Conservation (phyloP, 257 asterid genomes). For the Solanum peruvianum region DNA sequence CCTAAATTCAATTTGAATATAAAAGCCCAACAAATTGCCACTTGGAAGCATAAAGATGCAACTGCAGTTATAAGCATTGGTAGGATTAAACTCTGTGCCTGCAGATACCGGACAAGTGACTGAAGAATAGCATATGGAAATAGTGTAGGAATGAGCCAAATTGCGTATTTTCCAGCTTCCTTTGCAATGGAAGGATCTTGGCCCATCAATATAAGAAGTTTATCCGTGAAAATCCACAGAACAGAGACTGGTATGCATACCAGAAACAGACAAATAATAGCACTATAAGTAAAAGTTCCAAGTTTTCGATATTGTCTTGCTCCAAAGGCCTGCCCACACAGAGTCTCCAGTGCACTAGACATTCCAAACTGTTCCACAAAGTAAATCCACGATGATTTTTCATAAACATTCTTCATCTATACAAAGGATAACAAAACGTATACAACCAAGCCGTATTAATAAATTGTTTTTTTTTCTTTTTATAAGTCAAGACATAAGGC, state of each 20-base stretch:
- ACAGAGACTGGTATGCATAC: constrained; percentile 54
- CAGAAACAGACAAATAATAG: constrained; percentile 40
- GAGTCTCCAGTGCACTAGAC: constrained; percentile 81
- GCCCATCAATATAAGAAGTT: constrained; percentile 39
- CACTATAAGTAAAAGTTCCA: constrained; percentile 42
- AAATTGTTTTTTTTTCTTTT: neutral
- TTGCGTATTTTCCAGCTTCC: constrained; percentile 55
- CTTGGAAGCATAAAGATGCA: constrained; percentile 48
- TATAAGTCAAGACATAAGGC: neutral
- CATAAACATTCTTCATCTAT: neutral
- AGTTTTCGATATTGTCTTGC: constrained; percentile 57
- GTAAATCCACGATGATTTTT: neutral
- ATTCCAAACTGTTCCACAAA: constrained; percentile 51
- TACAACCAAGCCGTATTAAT: neutral
- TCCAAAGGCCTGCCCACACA: constrained; percentile 89
- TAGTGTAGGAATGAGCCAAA: constrained; percentile 59
- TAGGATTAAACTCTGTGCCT: constrained; percentile 55
- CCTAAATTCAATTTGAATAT: constrained; percentile 48
- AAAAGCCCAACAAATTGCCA: constrained; percentile 58
- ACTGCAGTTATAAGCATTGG: constrained; percentile 64
- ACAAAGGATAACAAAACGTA: neutral
- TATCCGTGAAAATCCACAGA: constrained; percentile 51
- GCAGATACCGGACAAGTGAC: constrained; percentile 58
- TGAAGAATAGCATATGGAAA: constrained; percentile 69
- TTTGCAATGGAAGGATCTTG: constrained; percentile 61